Conservation (phyloP, 495 filamentous ascomycete species). For the Hypoxylon fuscum region DNA sequence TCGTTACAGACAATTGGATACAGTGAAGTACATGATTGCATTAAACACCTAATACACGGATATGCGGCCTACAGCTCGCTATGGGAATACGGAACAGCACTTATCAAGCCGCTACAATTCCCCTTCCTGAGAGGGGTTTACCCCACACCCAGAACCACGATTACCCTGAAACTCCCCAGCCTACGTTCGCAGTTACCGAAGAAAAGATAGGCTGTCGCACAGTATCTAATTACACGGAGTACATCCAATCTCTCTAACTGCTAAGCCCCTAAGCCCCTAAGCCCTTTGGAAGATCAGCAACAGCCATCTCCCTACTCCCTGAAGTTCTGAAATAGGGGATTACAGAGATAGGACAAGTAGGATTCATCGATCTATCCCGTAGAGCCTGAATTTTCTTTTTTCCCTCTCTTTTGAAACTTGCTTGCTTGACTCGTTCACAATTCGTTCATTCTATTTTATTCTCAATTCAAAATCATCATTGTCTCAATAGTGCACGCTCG, state of each 20-base stretch:
- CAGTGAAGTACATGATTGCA: slow-evolving; percentile 20
- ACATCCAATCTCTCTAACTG: too few species aligned
- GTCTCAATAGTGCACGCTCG: slow-evolving; percentile 5
- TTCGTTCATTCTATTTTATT: slow-evolving; percentile 24
- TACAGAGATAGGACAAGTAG: too few species aligned
- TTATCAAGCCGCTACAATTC: too few species aligned
- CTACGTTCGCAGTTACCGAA: slow-evolving; percentile 34
- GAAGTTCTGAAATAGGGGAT: slow-evolving; percentile 39
- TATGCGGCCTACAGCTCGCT: slow-evolving; percentile 3
- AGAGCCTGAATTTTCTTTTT: slow-evolving; percentile 8
- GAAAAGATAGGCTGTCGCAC: slow-evolving; percentile 25
- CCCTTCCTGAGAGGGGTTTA: too few species aligned
- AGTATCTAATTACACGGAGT: slow-evolving; percentile 27
- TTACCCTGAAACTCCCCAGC: slow-evolving; percentile 30
- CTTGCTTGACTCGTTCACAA: slow-evolving; percentile 16
- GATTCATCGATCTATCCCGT: slow-evolving; percentile 19
- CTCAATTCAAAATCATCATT: slow-evolving; percentile 7
- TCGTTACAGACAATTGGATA: slow-evolving; percentile 19
- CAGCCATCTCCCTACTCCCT: slow-evolving; percentile 20
- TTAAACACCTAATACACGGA: slow-evolving; percentile 2
- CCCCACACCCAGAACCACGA: slow-evolving; percentile 29
- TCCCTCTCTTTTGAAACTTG: slow-evolving; percentile 16
- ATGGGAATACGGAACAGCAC: slow-evolving; percentile 18
- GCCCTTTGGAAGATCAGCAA: slow-evolving; percentile 13
- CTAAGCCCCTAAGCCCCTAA: too few species aligned